These are phyloP conservation scores for Trematosphaeria pertusa DNA, from an alignment of 2,329 filamentous ascomycete species.

Conservation along the genomic window DNA sequence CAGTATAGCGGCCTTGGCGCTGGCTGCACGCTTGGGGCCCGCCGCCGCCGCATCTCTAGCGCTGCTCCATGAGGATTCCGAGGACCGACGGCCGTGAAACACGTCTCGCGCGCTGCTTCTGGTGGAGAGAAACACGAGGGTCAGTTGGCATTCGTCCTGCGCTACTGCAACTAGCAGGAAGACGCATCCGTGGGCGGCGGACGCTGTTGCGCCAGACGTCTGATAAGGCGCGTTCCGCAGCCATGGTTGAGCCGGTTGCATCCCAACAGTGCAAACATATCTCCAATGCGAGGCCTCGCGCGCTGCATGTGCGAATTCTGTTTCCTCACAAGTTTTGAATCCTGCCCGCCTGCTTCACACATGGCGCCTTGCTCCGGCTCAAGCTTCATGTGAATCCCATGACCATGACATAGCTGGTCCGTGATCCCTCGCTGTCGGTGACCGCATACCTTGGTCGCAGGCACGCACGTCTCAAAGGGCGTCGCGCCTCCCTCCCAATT, in stretches of 20 bases:
- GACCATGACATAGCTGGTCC: constrained; percentile 4
- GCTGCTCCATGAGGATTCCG: too few species aligned
- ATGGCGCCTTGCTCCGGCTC: constrained; percentile 27
- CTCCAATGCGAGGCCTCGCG: constrained; percentile 7
- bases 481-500: background rate
- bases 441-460: constrained; percentile 11
- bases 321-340: background rate
- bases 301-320: background rate
- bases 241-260: constrained; percentile 4
- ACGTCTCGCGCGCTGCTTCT: too few species aligned
- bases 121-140: too few species aligned
- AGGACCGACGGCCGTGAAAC: too few species aligned
- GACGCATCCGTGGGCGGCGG: too few species aligned
- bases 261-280: constrained; percentile 12
- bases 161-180: too few species aligned
- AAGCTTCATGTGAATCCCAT: constrained; percentile 8
- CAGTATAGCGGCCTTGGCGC: too few species aligned
- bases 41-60: too few species aligned
- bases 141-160: too few species aligned
- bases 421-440: constrained; percentile 12
- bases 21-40: background rate
- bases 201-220: too few species aligned
- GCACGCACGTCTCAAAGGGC: background rate
- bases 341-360: background rate
- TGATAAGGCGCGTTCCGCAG: too few species aligned